Evolutionary conservation across 352 stramenopile species (phyloP).

Genomic region (Phytophthora foliorum): DNA sequence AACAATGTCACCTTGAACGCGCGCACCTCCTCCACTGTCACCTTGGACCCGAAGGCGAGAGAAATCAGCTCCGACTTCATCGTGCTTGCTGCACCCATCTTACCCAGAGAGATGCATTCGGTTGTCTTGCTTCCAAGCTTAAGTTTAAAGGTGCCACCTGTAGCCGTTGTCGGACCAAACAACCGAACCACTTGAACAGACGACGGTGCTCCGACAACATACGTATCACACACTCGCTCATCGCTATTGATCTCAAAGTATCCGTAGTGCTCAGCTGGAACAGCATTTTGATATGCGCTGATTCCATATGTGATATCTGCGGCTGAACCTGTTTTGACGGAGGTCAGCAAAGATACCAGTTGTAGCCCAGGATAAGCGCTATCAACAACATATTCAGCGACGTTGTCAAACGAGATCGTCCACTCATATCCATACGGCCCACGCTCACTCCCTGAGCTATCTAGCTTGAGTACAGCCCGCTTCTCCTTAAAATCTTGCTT

Average conservation of each 20-base stretch:
- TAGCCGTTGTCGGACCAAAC: slow-evolving; percentile 74
- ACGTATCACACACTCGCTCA: slow-evolving; percentile 61
- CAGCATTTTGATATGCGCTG: slow-evolving; percentile 29
- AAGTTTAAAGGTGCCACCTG: slow-evolving; percentile 60
- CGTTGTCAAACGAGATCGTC: slow-evolving; percentile 71
- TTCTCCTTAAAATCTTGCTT: slow-evolving; percentile 41
- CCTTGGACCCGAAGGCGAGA: slow-evolving; percentile 55
- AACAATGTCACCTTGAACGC: slow-evolving; percentile 74
- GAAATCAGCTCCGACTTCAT: slow-evolving; percentile 51
- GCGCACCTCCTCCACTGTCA: slow-evolving; percentile 59
- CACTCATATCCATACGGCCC: slow-evolving; percentile 74
- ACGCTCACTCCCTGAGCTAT: slow-evolving; percentile 44
- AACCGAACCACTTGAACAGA: slow-evolving; percentile 75
- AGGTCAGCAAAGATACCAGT: slow-evolving; percentile 59
- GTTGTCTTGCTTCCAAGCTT: slow-evolving; percentile 63
- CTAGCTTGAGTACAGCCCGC: slow-evolving; percentile 48
- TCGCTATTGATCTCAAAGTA: slow-evolving; percentile 72
- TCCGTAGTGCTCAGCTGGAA: slow-evolving; percentile 52
- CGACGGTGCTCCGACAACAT: slow-evolving; percentile 68
- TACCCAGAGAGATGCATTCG: slow-evolving; percentile 61
- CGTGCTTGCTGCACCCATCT: slow-evolving; percentile 28
- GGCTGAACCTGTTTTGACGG: slow-evolving; percentile 42
- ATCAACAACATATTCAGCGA: slow-evolving; percentile 46
- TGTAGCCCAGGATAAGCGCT: slow-evolving; percentile 57
- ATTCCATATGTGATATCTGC: slow-evolving; percentile 39